phyloP scores from a whole-genome alignment of 2,329 filamentous ascomycete genomes.

The Cercospora citrullina region DNA sequence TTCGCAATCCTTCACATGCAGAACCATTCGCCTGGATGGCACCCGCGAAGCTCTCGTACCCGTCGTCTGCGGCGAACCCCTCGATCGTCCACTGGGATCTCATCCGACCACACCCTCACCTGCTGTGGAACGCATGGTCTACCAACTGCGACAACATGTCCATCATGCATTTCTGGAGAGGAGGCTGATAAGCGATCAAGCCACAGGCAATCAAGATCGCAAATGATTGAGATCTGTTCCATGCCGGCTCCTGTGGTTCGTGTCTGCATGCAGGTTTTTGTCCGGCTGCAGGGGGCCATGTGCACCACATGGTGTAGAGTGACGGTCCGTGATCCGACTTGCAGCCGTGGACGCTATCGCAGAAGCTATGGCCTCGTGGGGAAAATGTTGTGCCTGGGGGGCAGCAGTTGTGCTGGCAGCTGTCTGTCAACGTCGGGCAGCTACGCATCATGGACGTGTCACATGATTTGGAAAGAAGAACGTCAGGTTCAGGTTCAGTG shows the following conservation, averaged over 20 bases:
- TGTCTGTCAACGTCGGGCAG: constrained; percentile 1
- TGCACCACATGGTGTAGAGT: constrained; percentile 8
- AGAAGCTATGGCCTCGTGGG: constrained; percentile 11
- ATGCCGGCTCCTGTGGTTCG: constrained; percentile 4
- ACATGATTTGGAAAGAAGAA: background rate
- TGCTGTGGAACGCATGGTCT: background rate
- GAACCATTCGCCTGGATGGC: constrained; percentile 3
- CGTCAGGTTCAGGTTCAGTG: background rate
- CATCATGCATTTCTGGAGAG: background rate
- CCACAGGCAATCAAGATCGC: background rate
- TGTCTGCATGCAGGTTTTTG: background rate
- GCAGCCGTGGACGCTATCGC: constrained; percentile 5
- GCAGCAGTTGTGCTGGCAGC: background rate
- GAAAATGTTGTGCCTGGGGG: background rate
- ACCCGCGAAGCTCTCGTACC: background rate
- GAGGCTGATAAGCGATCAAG: background rate
- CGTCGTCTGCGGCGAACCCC: background rate
- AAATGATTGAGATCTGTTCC: background rate
- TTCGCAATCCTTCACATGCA: background rate
- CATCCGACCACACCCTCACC: background rate
- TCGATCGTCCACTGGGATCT: constrained; percentile 3
- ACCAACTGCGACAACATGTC: background rate
- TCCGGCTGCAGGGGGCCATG: constrained; percentile 13
- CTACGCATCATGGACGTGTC: background rate
- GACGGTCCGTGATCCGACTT: constrained; percentile 10